Base-by-base conservation (phyloP, 176 grass and related monocot genomes). In the Stipa capillata region DNA sequence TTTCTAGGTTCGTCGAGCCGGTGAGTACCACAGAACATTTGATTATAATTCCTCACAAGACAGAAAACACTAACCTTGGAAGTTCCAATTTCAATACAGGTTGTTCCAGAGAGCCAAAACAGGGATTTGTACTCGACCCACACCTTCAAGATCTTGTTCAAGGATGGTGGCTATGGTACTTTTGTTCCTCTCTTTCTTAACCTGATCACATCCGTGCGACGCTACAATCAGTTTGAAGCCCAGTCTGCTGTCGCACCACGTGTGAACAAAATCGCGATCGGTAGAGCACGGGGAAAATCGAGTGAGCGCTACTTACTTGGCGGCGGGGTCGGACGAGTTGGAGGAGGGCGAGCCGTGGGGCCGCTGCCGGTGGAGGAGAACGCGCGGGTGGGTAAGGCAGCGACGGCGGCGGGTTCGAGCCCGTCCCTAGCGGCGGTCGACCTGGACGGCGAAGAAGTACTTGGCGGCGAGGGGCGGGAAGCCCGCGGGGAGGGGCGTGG, bases 111-210 rank as follows among this genome's bases (percentile, higher is more conserved):
- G 11, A 74, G 59, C 51, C 92, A 95, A 74, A 89, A 87, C 47
- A 93, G 92, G 53, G 90, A 88, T 16, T 63, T 99, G 15, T 95
- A 99, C 82, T 99, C 96, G 0, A 99, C 92, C 11, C 92, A 99
- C 85, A 91, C 90, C 52, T 99, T 99, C 81, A 99, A 99, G 90
- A 93, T 99, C 83, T 83, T 99, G 85, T 99, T 99, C 74, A 99
- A 99, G 81, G 96, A 99, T 41, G 96, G 96, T 1, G 96, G 96
- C 3, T 99, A 92, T 33, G 92, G 96, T 14, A 99, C 96, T 23
- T 95, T 99, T 66, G 86, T 99, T 24, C 96, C 96, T 79, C 92
- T 99, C 28, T 94, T 99, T 84, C 82, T 99, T 34, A 99, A 99
- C 83, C 71, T 99, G 78, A 72, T 89, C 16, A 76, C 66, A 82